phyloP scores from a whole-genome alignment of 768 basidiomycete genomes.

The Imleria badia region DNA sequence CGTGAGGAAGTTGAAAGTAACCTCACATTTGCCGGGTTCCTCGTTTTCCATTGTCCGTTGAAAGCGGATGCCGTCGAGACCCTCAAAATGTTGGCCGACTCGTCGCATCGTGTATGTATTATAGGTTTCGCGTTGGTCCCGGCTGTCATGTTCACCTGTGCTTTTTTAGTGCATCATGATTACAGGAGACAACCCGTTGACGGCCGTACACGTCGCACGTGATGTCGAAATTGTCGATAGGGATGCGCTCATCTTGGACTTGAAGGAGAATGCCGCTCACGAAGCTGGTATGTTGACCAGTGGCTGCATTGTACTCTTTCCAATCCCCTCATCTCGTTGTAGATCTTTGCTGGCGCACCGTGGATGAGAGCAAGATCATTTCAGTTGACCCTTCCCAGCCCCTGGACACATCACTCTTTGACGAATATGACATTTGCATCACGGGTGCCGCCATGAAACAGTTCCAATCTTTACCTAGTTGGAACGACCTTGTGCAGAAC shows the following conservation, averaged over 20 bases:
- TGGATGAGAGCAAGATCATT: constrained; percentile 90
- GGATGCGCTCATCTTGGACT: constrained; percentile 88
- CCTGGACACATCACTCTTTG: constrained; percentile 73
- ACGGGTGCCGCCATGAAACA: constrained; percentile 94
- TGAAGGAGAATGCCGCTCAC: constrained; percentile 74
- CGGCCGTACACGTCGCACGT: constrained; percentile 91
- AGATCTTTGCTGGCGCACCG: constrained; percentile 91
- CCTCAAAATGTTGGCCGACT: constrained; percentile 92
- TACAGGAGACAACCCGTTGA: constrained; percentile 97
- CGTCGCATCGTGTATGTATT: constrained; percentile 85
- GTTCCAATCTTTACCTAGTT: constrained; percentile 67
- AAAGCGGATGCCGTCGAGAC: constrained; percentile 90
- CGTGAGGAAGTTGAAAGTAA: constrained; percentile 78
- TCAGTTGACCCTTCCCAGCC: constrained; percentile 79
- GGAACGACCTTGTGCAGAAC: constrained; percentile 84
- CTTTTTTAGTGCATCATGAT: constrained; percentile 96
- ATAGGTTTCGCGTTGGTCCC: background rate
- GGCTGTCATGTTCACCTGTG: background rate
- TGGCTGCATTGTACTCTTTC: background rate
- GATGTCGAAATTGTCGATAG: constrained; percentile 98
- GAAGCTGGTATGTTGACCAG: constrained; percentile 56
- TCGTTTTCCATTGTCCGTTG: constrained; percentile 98
- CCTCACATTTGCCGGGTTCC: constrained; percentile 89
- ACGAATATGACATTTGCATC: constrained; percentile 92
- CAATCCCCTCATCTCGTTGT: background rate